phyloP scores from a whole-genome alignment of 179 eudicot species.

The Corrigiola litoralis region DNA sequence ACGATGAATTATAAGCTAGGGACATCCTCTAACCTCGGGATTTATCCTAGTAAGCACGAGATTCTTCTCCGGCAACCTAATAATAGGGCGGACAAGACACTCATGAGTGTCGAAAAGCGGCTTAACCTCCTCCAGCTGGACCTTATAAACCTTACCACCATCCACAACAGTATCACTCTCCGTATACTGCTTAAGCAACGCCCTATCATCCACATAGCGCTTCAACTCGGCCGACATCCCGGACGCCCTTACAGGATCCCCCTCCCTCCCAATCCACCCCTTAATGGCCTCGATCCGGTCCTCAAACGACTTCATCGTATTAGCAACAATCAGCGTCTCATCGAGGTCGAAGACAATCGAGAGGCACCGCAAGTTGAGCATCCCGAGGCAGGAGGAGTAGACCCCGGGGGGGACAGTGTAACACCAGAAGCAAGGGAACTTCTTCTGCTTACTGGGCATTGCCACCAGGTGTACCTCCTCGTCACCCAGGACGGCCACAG shows the following conservation, averaged over 20 bases:
- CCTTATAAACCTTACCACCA: constrained; percentile 50
- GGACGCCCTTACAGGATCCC: constrained; percentile 51
- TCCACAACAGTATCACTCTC: constrained; percentile 63
- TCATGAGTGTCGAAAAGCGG: constrained; percentile 41
- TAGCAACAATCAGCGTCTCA: constrained; percentile 91
- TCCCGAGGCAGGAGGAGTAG: constrained; percentile 57
- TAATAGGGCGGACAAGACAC: constrained; percentile 59
- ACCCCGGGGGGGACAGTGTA: constrained; percentile 53
- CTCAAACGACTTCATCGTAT: constrained; percentile 89
- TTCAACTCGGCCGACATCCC: constrained; percentile 83
- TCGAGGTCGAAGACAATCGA: constrained; percentile 94
- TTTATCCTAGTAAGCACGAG: constrained; percentile 86
- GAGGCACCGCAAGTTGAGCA: constrained; percentile 79
- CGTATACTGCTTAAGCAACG: constrained; percentile 68
- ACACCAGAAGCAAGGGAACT: constrained; percentile 94
- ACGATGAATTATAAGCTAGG: background rate
- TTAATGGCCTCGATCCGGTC: constrained; percentile 72
- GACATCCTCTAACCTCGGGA: constrained; percentile 69
- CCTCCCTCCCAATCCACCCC: constrained; percentile 60
- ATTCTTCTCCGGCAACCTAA: constrained; percentile 72
- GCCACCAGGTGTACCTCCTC: constrained; percentile 94
- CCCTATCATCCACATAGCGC: constrained; percentile 70
- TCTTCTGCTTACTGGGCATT: constrained; percentile 90
- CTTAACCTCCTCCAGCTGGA: constrained; percentile 69
- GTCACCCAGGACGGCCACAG: constrained; percentile 59